These are phyloP conservation scores for Euphorbia celastroides DNA, from an alignment of 441 rosid species.

Conservation along the genomic window DNA sequence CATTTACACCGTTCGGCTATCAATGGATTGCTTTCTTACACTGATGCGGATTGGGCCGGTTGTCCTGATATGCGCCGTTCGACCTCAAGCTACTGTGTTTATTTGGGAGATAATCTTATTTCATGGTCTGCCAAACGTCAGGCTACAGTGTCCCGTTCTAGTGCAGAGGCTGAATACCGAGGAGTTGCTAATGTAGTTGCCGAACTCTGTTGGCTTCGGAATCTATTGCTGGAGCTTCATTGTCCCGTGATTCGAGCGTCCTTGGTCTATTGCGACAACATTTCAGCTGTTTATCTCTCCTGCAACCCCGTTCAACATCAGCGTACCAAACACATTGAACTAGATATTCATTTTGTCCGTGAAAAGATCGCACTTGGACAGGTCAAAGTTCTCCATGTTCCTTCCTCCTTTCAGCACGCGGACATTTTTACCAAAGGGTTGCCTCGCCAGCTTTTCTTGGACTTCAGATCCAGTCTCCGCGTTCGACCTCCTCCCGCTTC, in stretches of 20 bases:
- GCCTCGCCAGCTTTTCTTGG: neutral
- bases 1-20: no score
- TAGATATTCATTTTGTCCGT: neutral
- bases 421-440: neutral
- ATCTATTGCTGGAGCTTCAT: neutral
- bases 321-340: neutral
- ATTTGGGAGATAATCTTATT: neutral
- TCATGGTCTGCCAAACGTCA: neutral
- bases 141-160: neutral
- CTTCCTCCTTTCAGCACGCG: neutral
- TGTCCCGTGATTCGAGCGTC: neutral
- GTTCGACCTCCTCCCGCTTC: neutral
- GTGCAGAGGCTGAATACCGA: neutral
- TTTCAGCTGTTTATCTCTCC: neutral
- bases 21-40: no score
- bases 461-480: neutral
- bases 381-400: neutral
- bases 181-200: neutral
- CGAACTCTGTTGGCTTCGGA: neutral
- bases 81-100: neutral
- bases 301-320: neutral
- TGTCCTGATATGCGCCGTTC: neutral
- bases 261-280: neutral
- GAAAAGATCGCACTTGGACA: neutral
- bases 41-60: no score